Percentiles rank a stretch among this genome's conserved stretches.
Conservation (phyloP, 2,329 filamentous ascomycete genomes). For the Sporothrix luriei region DNA sequence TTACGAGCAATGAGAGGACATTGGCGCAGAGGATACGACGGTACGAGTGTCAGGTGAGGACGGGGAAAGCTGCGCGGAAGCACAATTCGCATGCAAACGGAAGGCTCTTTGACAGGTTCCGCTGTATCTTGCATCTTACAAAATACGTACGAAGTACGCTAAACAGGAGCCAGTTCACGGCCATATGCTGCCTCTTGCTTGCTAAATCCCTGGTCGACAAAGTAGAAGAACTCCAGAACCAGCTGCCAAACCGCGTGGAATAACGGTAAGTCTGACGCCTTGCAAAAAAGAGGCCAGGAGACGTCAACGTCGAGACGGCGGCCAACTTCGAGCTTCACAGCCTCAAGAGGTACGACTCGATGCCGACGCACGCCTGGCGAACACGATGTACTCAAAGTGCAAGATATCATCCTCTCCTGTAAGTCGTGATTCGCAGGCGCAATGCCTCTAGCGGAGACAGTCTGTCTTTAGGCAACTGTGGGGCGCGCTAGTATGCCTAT, state of each 20-base stretch:
- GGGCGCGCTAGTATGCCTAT: neutral
- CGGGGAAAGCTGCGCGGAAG: neutral
- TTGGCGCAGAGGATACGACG: constrained; percentile 1
- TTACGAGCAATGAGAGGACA: neutral
- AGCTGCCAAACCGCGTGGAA: neutral
- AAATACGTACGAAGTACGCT: neutral
- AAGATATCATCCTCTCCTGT: neutral
- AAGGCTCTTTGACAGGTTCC: neutral
- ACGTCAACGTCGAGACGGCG: neutral
- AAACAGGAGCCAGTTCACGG: too few relatives aligned
- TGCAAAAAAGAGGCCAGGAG: neutral
- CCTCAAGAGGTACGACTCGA: neutral
- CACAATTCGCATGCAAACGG: neutral
- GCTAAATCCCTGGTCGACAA: neutral
- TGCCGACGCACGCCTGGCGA: constrained; percentile 13
- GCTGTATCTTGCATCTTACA: too few relatives aligned
- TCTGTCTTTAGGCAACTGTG: neutral
- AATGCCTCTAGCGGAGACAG: neutral
- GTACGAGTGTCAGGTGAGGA: neutral
- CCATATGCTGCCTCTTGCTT: neutral
- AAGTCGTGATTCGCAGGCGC: neutral
- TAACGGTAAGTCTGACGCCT: neutral
- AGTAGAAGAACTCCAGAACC: neutral
- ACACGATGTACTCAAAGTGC: neutral
- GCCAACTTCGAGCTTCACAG: neutral